Base-by-base conservation (phyloP, 331 rosid genomes). In the Acacia concinna region DNA sequence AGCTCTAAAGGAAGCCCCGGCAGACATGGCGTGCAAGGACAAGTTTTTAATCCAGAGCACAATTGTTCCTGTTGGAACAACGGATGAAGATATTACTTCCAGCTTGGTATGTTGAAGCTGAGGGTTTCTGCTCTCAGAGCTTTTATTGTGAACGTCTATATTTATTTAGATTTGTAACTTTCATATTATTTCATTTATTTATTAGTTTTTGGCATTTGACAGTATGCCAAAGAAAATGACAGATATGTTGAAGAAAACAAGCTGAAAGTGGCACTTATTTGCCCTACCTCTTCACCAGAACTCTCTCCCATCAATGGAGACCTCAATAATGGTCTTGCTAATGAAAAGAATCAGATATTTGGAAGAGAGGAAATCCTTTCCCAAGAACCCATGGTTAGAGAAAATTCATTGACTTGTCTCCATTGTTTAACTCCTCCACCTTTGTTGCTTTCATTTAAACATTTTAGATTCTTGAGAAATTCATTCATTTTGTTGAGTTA, bases 31-130 rank as follows among this genome's bases (percentile, higher is more conserved):
- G 17, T 93, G 98, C 86, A 93, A 77, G 80, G 99, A 96, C 84
- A 96, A 93, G 91, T 96, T 96, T 73, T 84, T 93, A 86, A 85
- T 96, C 83, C 98, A 88, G 81, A 87, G 99, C 86, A 88, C 90
- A 69, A 38, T 80, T 51, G 98, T 96, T 84, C 65, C 90, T 60
- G 81, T 71, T 35, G 90, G 80, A 78, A 93, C 93, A 81, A 79
- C 85, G 27, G 81, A 83, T 64, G 89, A 87, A 79, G 89, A 96
- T 65, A 85, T 93, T 84, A 90, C 92, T n/a, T 77, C 97, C 73
- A 85, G 86, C 91, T 84, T 87, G 91, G 99, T 96, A 85, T 81
- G 87, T 78, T 67, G 81, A 66, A 79, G 76, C 44, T 44, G 56
- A 72, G 65, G 27, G 73, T 77, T 44, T 56, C 43, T 81, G 51